Evolutionary conservation across 805 yeast genomes (phyloP).

Genomic region (Isabelozyma heimii): DNA sequence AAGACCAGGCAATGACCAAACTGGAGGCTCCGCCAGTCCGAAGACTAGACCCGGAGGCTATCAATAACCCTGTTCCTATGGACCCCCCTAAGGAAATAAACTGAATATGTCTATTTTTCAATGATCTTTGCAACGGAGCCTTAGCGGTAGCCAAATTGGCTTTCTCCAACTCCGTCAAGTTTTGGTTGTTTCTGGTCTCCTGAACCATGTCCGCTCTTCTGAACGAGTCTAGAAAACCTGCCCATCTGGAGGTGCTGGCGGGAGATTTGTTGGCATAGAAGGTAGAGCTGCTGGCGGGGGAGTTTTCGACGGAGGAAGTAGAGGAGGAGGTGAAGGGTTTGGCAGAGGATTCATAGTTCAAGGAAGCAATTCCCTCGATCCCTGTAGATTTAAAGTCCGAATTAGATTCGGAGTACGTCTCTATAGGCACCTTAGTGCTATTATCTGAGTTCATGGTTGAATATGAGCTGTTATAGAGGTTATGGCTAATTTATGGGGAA

Average conservation of each 20-base stretch:
- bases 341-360: not conserved
- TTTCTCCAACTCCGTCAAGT: conserved; percentile 27
- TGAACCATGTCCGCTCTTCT: conserved; percentile 18
- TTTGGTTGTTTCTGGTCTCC: conserved; percentile 1
- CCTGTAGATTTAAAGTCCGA: not conserved
- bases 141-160: conserved; percentile 30
- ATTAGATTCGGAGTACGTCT: too few relatives aligned
- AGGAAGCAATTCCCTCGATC: not conserved
- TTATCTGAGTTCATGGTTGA: too few relatives aligned
- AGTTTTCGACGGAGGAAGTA: not conserved
- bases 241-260: conserved; percentile 14
- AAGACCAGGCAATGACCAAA: conserved; percentile 51
- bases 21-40: conserved; percentile 57
- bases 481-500: too few relatives aligned
- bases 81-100: conserved; percentile 85
- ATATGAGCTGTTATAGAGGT: too few relatives aligned
- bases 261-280: not conserved
- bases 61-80: conserved; percentile 71
- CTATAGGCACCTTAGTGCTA: too few relatives aligned
- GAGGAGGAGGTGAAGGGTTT: not conserved
- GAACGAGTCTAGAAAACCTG: conserved; percentile 26
- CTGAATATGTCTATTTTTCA: conserved; percentile 52
- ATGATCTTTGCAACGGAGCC: conserved; percentile 18
- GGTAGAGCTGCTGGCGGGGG: not conserved
- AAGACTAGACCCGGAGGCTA: conserved; percentile 62